phyloP scores from a whole-genome alignment of 2,329 filamentous ascomycete genomes.

The Botrytis deweyae region DNA sequence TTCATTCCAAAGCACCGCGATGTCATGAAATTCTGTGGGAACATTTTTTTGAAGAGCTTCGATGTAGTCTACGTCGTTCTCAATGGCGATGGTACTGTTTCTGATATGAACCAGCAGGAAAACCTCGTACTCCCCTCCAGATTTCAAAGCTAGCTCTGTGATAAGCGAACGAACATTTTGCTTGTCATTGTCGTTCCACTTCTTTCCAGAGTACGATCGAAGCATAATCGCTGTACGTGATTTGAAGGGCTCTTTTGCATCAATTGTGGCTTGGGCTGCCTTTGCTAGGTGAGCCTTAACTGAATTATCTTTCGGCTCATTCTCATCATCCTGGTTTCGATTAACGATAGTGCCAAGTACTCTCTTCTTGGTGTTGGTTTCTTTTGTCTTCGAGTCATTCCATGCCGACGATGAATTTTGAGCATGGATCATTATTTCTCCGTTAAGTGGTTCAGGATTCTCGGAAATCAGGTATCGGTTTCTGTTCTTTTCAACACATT shows the following conservation, averaged over 20 bases:
- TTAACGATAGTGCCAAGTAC: background rate
- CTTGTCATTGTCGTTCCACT: conserved; percentile 76
- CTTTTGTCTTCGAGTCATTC: background rate
- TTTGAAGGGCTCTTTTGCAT: conserved; percentile 1
- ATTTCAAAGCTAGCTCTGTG: conserved; percentile 71
- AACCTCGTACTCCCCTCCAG: conserved; percentile 78
- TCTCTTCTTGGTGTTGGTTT: background rate
- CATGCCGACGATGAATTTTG: background rate
- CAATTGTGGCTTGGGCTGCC: background rate
- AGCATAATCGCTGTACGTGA: conserved; percentile 71
- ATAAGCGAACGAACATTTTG: conserved; percentile 77
- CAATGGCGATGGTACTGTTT: conserved; percentile 57
- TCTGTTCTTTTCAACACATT: conserved; percentile 65
- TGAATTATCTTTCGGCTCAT: background rate
- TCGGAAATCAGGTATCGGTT: conserved; percentile 46
- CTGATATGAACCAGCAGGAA: conserved; percentile 79
- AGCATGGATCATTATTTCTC: background rate
- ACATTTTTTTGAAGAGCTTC: conserved; percentile 61
- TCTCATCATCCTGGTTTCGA: background rate
- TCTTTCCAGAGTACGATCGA: conserved; percentile 71
- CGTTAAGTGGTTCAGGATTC: background rate
- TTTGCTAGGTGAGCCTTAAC: conserved; percentile 6
- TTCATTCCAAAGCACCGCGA: conserved; percentile 74
- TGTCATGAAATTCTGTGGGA: conserved; percentile 67
- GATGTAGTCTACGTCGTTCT: conserved; percentile 58